Percentiles rank a stretch among this genome's conserved stretches.
phyloP scores from a whole-genome alignment of 331 rosid genomes.

The Saraca asoca region DNA sequence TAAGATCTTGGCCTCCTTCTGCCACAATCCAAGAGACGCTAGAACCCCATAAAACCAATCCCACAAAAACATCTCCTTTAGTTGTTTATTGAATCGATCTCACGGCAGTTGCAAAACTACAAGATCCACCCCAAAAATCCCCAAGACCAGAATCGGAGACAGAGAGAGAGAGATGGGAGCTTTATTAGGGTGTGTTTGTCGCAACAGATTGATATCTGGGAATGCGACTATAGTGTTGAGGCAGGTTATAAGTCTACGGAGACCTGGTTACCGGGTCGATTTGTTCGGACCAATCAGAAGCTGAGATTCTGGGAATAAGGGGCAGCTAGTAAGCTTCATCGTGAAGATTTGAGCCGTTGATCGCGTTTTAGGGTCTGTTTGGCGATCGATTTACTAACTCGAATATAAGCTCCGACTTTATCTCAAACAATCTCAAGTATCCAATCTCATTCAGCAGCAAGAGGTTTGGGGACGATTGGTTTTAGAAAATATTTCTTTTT shows the following conservation, averaged over 20 bases:
- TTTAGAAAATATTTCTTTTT: no score
- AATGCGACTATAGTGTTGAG: not conserved
- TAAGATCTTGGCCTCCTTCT: conserved; percentile 93
- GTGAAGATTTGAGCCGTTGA: conserved; percentile 18
- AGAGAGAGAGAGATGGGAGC: conserved; percentile 8
- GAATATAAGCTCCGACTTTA: no score
- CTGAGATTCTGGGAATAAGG: not conserved
- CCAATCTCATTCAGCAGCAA: no score
- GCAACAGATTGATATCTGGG: not conserved
- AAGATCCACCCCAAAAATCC: conserved; percentile 38
- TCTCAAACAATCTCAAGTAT: no score
- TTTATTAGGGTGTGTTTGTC: not conserved
- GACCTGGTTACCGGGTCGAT: conserved; percentile 11
- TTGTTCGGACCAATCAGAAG: not conserved
- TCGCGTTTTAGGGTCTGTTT: not conserved
- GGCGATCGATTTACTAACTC: not conserved
- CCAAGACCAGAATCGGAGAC: conserved; percentile 15
- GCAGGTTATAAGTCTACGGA: not conserved
- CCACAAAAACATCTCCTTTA: conserved; percentile 56
- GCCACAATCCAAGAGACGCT: conserved; percentile 90
- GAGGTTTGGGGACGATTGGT: no score
- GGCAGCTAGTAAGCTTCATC: not conserved
- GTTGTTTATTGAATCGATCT: conserved; percentile 16
- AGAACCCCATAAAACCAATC: conserved; percentile 91
- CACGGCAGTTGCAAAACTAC: not conserved